Evolutionary conservation across 768 basidiomycete genomes (phyloP).

Genomic region (Boletales sp.): DNA sequence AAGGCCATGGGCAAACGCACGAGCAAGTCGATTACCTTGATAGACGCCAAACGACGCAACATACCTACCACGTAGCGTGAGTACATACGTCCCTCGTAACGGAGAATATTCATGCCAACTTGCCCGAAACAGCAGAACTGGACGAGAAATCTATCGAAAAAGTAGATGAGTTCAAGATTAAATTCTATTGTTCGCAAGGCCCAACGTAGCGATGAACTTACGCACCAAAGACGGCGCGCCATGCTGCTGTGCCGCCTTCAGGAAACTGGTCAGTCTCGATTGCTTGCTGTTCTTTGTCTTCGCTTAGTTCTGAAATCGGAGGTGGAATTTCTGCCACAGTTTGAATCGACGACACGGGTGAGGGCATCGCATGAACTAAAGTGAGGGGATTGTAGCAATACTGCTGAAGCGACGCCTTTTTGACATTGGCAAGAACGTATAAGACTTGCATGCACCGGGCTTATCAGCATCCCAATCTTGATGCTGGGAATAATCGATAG

Average conservation of each 20-base stretch:
- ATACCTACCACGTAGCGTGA: constrained; percentile 24
- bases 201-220: constrained; percentile 1
- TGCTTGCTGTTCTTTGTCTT: background rate
- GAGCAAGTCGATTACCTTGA: constrained; percentile 26
- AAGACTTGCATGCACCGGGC: too few relatives aligned
- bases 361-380: background rate
- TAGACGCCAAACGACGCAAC: constrained; percentile 38
- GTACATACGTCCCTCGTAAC: background rate
- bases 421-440: too few relatives aligned
- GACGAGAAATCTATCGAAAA: constrained; percentile 23
- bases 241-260: constrained; percentile 26
- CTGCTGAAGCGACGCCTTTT: too few relatives aligned
- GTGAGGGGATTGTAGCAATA: too few relatives aligned
- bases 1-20: background rate
- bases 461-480: too few relatives aligned
- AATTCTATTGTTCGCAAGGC: background rate
- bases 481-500: too few relatives aligned
- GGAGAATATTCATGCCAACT: constrained; percentile 7
- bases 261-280: constrained; percentile 15
- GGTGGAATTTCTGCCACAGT: background rate
- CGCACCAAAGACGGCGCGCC: constrained; percentile 23
- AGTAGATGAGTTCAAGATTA: background rate
- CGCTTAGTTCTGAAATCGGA: background rate
- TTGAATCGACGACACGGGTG: background rate
- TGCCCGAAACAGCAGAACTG: constrained; percentile 35